Percentiles rank a stretch among this genome's conserved stretches.
Conservation (phyloP, 768 basidiomycete genomes). For the Clathrus columnatus region DNA sequence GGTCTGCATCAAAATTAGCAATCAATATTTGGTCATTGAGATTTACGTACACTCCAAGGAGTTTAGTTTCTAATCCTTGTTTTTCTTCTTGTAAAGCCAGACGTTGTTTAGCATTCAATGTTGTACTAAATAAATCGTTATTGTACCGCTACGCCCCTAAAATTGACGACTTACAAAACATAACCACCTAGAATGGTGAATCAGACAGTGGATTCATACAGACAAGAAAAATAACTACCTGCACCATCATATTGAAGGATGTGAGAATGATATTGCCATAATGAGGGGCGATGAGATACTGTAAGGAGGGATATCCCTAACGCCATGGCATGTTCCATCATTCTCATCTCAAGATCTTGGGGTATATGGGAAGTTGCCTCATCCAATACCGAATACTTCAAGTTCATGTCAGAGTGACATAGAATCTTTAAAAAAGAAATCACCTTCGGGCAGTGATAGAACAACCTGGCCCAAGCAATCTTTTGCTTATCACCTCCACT, state of each 20-base stretch:
- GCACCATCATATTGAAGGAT: conserved; percentile 84
- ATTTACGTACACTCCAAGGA: conserved; percentile 71
- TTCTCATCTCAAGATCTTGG: conserved; percentile 81
- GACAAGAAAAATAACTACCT: neutral
- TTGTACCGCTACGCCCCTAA: neutral
- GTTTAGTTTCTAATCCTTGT: conserved; percentile 73
- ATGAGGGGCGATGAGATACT: conserved; percentile 87
- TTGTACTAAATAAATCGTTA: conserved; percentile 45
- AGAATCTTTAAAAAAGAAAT: conserved; percentile 17
- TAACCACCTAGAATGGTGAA: conserved; percentile 64
- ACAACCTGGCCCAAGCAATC: conserved; percentile 93
- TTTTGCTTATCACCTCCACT: conserved; percentile 96
- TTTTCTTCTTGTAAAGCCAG: conserved; percentile 93
- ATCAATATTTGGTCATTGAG: neutral
- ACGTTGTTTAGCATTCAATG: conserved; percentile 82
- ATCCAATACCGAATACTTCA: conserved; percentile 89
- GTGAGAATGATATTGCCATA: conserved; percentile 88
- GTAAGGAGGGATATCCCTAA: conserved; percentile 89
- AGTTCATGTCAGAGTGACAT: neutral
- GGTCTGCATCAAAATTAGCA: conserved; percentile 38
- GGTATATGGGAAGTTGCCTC: conserved; percentile 95
- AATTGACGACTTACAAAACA: conserved; percentile 63
- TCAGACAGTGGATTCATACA: neutral
- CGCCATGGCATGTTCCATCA: conserved; percentile 88
- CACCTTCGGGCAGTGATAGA: conserved; percentile 91